Evolutionary conservation across 371 early-diverging fungal genomes (phyloP), one percentile per base, ranked within the genome.

Genomic region (Rhizopus arrhizus): DNA sequence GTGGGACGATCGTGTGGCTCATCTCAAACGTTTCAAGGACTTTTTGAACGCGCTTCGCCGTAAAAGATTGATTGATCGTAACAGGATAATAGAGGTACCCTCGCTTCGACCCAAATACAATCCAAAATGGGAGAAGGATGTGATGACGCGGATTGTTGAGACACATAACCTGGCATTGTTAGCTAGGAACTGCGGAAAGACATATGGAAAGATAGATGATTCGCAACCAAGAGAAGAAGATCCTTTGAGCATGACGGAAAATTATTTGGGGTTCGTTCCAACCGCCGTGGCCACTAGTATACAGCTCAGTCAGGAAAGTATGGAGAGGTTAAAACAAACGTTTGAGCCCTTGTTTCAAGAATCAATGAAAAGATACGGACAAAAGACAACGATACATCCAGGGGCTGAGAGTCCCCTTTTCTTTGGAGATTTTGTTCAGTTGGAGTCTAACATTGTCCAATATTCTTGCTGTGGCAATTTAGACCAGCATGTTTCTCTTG

Each of bases 1-100:
- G 85, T 87, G 85, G 84, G 88, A 87, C 51, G 88, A 87, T 58
- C 81, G 88, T 5, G 29, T 54, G 1, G 60, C 65, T 33, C 87
- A 87, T 47, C 77, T 82, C 22, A 61, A 66, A 28, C 42, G 56
- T 9, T 85, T 87, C 62, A 69, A 71, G 34, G 52, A 57, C 2
- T 87, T 74, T 59, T 60, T 86, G 5, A 43, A 65, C 32, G 41
- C 46, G 3, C 56, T 83, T 35, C 38, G 33, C 7, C 5, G 46
- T 0, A 56, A 34, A 12, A 61, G 46, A 0, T 13, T 72, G 3
- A 54, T 85, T 6, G 43, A 59, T 0, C 35, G 33, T 9, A 78
- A 69, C 11, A 32, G 62, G 22, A 78, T 84, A 13, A 46, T 68
- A 49, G 65, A 72, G 47, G 81, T 86, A 12, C 64, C 55, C 1